Evolutionary conservation across 352 stramenopile species (phyloP).

Genomic region (Vaucheria bursata): DNA sequence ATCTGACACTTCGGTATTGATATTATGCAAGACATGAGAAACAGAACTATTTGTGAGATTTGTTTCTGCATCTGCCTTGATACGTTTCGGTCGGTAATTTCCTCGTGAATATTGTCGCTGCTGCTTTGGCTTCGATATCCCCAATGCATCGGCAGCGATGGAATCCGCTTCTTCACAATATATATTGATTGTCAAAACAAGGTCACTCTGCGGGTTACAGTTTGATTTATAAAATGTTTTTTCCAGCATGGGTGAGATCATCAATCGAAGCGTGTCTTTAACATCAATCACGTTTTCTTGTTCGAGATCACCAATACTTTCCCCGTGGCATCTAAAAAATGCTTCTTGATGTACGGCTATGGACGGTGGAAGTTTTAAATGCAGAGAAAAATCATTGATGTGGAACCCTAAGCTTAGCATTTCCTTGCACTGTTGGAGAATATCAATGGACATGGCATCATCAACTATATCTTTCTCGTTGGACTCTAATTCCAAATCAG

Average conservation of each 20-base stretch:
- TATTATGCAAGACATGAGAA: background rate
- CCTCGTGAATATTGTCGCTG: background rate
- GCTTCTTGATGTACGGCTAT: conserved; percentile 20
- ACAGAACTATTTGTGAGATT: background rate
- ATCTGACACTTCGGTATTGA: background rate
- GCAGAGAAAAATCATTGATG: background rate
- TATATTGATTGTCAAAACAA: background rate
- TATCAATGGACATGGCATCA: background rate
- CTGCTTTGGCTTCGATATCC: background rate
- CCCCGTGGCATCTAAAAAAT: conserved; percentile 19
- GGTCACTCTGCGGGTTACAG: background rate
- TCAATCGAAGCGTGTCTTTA: background rate
- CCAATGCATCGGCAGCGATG: background rate
- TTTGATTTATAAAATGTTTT: background rate
- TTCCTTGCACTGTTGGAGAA: background rate
- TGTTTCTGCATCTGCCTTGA: background rate
- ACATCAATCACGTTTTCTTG: background rate
- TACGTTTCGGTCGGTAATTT: background rate
- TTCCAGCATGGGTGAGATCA: background rate
- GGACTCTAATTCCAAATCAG: background rate
- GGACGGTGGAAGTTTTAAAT: conserved; percentile 20
- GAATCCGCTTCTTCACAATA: background rate
- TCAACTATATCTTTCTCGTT: background rate
- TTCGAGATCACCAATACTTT: background rate
- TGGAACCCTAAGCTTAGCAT: background rate